phyloP scores from a whole-genome alignment of 257 asterid genomes.

The Coffea eugenioides region DNA sequence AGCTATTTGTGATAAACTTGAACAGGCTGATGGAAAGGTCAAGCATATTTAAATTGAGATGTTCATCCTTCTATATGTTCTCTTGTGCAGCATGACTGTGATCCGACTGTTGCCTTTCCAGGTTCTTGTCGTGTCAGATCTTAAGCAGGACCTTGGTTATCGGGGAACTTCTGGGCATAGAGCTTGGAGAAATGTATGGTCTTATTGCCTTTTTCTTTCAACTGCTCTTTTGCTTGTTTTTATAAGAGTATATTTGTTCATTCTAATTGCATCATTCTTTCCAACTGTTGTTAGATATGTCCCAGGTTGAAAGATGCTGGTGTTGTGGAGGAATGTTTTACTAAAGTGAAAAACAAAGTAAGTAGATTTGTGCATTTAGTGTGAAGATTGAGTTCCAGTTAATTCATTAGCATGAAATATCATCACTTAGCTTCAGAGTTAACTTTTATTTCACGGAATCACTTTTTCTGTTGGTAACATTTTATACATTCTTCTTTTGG shows the following conservation, averaged over 20 bases:
- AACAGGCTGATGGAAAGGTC: conserved; percentile 80
- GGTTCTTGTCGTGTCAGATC: conserved; percentile 88
- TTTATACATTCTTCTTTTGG: background rate
- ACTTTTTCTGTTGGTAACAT: background rate
- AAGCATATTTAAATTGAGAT: conserved; percentile 26
- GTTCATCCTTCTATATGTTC: conserved; percentile 13
- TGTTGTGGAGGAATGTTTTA: conserved; percentile 64
- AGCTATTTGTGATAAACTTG: conserved; percentile 82
- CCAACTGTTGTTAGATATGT: conserved; percentile 48
- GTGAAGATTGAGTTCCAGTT: background rate
- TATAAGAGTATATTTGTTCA: background rate
- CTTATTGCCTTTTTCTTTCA: conserved; percentile 5
- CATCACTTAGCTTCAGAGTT: background rate
- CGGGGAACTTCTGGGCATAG: conserved; percentile 62
- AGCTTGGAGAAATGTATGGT: conserved; percentile 78
- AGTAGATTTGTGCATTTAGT: background rate
- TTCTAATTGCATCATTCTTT: conserved; percentile 7
- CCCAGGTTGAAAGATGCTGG: conserved; percentile 81
- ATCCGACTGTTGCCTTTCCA: conserved; percentile 32
- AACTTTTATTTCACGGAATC: background rate
- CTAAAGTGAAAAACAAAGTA: conserved; percentile 70
- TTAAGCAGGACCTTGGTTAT: conserved; percentile 82
- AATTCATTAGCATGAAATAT: background rate
- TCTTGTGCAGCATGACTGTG: conserved; percentile 22
- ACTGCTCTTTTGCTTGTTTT: conserved; percentile 4